These are phyloP conservation scores for Cytospora chrysosperma DNA, from an alignment of 2,329 filamentous ascomycete genomes.

Conservation along the genomic window DNA sequence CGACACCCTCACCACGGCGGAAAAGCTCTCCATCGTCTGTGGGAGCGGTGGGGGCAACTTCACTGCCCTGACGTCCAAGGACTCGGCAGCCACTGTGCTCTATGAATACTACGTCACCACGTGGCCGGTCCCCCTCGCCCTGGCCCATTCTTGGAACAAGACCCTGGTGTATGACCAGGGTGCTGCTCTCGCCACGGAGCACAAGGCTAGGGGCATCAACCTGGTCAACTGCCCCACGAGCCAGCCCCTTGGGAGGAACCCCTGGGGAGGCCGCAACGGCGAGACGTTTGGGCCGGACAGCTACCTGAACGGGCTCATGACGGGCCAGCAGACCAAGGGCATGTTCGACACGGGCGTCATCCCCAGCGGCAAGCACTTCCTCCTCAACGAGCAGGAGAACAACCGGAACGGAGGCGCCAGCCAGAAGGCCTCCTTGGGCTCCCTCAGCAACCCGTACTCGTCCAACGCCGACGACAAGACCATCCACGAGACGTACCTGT, in stretches of 20 bases:
- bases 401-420: constrained; percentile 37
- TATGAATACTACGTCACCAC: constrained; percentile 7
- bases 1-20: not conserved
- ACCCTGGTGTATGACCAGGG: constrained; percentile 34
- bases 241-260: constrained; percentile 61
- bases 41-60: not conserved
- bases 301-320: constrained; percentile 54
- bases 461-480: constrained; percentile 42
- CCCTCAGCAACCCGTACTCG: constrained; percentile 42
- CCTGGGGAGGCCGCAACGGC: constrained; percentile 63
- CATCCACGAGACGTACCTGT: constrained; percentile 46
- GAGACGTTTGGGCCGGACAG: constrained; percentile 53
- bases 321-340: constrained; percentile 58
- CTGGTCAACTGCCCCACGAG: constrained; percentile 77
- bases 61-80: not conserved
- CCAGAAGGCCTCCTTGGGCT: constrained; percentile 39
- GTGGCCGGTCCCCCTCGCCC: not conserved
- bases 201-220: constrained; percentile 71
- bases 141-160: constrained; percentile 3
- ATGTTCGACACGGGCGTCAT: constrained; percentile 73
- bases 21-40: constrained; percentile 8
- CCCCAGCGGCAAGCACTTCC: constrained; percentile 64
- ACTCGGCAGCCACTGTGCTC: not conserved
- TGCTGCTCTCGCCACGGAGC: constrained; percentile 33
- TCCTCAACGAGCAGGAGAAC: constrained; percentile 47